Evolutionary conservation across 805 yeast species (phyloP).

Genomic region (Kodamaea kakaduensis): DNA sequence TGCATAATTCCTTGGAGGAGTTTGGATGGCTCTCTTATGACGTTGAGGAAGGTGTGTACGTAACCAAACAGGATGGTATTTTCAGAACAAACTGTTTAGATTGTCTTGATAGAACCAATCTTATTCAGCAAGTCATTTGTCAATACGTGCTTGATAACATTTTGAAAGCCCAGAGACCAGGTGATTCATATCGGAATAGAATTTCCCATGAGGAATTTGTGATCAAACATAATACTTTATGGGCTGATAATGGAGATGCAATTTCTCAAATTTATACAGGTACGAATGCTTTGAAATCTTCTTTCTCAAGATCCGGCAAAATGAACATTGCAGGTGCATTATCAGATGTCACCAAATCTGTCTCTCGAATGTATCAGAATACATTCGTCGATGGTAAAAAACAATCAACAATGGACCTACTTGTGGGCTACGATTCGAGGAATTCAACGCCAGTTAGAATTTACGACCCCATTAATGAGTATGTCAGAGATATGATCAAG

Average conservation of each 20-base stretch:
- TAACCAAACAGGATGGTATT: conserved; percentile 82
- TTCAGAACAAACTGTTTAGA: conserved; percentile 93
- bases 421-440: conserved; percentile 72
- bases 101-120: conserved; percentile 90
- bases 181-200: conserved; percentile 19
- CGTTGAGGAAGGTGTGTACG: conserved; percentile 45
- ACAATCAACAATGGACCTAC: conserved; percentile 82
- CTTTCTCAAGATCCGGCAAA: conserved; percentile 91
- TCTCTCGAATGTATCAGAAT: conserved; percentile 90
- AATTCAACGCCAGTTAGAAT: conserved; percentile 67
- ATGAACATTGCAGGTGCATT: conserved; percentile 96
- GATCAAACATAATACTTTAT: conserved; percentile 22
- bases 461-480: conserved; percentile 86
- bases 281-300: conserved; percentile 82
- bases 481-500: conserved; percentile 61
- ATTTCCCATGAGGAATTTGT: conserved; percentile 47
- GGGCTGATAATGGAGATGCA: conserved; percentile 72
- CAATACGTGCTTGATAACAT: conserved; percentile 56
- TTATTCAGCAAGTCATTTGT: conserved; percentile 81
- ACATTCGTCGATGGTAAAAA: conserved; percentile 90
- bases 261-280: conserved; percentile 62
- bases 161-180: conserved; percentile 22
- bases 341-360: conserved; percentile 96
- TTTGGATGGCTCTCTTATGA: conserved; percentile 85
- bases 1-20: conserved; percentile 63